Base-by-base conservation (phyloP, 306 rosid genomes). In the Cucurbita argyrosperma region DNA sequence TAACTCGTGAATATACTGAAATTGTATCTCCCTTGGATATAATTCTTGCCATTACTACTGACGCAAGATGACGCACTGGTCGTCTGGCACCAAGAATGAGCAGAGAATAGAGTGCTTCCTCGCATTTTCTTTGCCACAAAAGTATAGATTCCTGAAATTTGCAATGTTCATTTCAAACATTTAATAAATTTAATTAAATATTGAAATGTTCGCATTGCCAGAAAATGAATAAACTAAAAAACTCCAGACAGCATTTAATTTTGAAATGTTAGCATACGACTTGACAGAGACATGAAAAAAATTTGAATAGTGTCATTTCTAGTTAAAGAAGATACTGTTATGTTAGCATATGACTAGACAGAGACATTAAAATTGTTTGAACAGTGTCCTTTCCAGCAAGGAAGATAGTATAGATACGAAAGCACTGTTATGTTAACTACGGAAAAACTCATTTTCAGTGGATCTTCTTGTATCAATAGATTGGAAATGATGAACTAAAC, bases 41-140 rank as follows among this genome's bases (percentile, higher is more conserved):
- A 81, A 90, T 86, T 80, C 75, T 88, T 7, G 90, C 89, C 98
- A 89, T 94, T 38, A 96, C 96, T 14, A 89, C 87, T 5, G 98
- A 94, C 30, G 97, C 96, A 86, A 94, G 80, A 85, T 94, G 97
- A 67, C 98, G 94, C 70, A 94, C 95, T 15, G 98, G 98, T 69
- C 96, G 85, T 63, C 92, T 88, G n/a, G 95, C 98, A 72, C 98
- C 98, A 16, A 94, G 82, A 78, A 80, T 84, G 78, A 94, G 97
- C 49, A 94, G 78, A 75, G 92, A 90, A 80, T 88, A 85, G 39
- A 94, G 72, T 38, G 98, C 97, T 53, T 90, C 98, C 82, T 94
- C 98, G 12, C 98, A 94, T 85, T 89, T 89, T 83, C 98, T 90
- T 83, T 94, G 98, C 88, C 98, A 90, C 80, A 89, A 74, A 79